Conservation (phyloP, 805 yeast genomes). For the Kuraishia ogatae region DNA sequence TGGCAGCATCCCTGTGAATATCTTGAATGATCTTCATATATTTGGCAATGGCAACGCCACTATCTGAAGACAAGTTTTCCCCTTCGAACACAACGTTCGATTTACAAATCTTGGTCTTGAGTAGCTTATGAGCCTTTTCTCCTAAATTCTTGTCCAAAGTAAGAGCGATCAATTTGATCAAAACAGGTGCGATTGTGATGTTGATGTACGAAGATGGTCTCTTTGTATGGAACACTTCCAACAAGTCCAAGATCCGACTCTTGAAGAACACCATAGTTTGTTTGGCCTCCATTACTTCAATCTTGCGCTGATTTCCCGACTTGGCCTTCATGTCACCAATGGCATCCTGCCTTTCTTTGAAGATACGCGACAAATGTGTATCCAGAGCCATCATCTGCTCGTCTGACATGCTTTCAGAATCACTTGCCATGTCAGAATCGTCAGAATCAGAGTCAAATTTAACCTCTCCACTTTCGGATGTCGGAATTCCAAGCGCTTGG, state of each 20-base stretch:
- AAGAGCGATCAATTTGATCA: slow-evolving; percentile 49
- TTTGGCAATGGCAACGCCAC: slow-evolving; percentile 7
- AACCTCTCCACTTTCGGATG: slow-evolving; percentile 15
- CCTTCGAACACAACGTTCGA: slow-evolving; percentile 15
- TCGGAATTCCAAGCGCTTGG: slow-evolving; percentile 60
- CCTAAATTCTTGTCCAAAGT: slow-evolving; percentile 69
- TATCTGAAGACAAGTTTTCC: background rate
- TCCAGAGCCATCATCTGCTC: slow-evolving; percentile 96
- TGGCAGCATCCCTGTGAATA: slow-evolving; percentile 34
- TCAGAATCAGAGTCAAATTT: slow-evolving; percentile 21
- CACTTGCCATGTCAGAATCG: slow-evolving; percentile 47
- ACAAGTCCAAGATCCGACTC: slow-evolving; percentile 65
- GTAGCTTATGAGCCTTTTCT: slow-evolving; percentile 62
- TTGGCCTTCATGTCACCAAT: slow-evolving; percentile 36
- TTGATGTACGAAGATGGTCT: slow-evolving; percentile 32
- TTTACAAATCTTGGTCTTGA: slow-evolving; percentile 54
- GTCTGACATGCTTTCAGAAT: slow-evolving; percentile 85
- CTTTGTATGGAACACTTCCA: slow-evolving; percentile 50
- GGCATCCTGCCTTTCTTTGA: slow-evolving; percentile 72
- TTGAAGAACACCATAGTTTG: slow-evolving; percentile 76
- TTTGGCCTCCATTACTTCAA: slow-evolving; percentile 70
- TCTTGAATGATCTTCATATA: slow-evolving; percentile 21
- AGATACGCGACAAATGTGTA: slow-evolving; percentile 71
- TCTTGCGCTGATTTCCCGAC: slow-evolving; percentile 56
- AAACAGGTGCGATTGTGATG: slow-evolving; percentile 41